These are phyloP conservation scores for Neolecta irregularis DNA, from an alignment of 1,139 yeast genomes.

Conservation along the genomic window DNA sequence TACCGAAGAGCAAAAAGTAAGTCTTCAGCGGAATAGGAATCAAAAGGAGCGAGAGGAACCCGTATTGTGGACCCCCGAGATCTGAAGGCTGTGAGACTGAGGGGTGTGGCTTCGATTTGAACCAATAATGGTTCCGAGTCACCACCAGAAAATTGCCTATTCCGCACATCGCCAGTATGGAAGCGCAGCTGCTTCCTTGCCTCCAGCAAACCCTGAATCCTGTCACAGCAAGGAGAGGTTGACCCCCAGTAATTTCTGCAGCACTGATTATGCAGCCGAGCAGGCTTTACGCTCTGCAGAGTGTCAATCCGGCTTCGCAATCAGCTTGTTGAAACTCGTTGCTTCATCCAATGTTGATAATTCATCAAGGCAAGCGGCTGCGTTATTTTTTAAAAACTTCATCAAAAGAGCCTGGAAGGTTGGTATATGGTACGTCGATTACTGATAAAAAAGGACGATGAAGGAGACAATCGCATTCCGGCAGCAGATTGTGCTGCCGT, in stretches of 20 bases:
- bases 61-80: too few relatives aligned
- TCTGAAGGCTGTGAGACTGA: too few relatives aligned
- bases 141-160: too few relatives aligned
- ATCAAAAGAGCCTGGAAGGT: constrained; percentile 67
- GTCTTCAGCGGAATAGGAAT: too few relatives aligned
- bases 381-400: constrained; percentile 79
- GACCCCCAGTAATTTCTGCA: not conserved
- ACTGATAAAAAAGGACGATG: constrained; percentile 37
- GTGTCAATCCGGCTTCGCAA: constrained; percentile 52
- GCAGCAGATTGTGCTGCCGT: constrained; percentile 48
- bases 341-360: constrained; percentile 42
- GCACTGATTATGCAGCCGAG: constrained; percentile 22
- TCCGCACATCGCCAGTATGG: too few relatives aligned
- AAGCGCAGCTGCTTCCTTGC: too few relatives aligned
- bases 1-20: too few relatives aligned
- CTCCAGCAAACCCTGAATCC: constrained; percentile 17
- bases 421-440: not conserved
- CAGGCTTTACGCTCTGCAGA: constrained; percentile 43
- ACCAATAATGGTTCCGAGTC: too few relatives aligned
- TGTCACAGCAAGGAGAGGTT: constrained; percentile 14
- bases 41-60: too few relatives aligned
- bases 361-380: constrained; percentile 68
- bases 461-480: constrained; percentile 59
- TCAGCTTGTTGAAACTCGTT: constrained; percentile 60
- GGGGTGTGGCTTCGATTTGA: too few relatives aligned